Evolutionary conservation across 768 basidiomycete species (phyloP), one percentile per base, ranked within the genome.

Genomic region (Leccinum incarnatum): DNA sequence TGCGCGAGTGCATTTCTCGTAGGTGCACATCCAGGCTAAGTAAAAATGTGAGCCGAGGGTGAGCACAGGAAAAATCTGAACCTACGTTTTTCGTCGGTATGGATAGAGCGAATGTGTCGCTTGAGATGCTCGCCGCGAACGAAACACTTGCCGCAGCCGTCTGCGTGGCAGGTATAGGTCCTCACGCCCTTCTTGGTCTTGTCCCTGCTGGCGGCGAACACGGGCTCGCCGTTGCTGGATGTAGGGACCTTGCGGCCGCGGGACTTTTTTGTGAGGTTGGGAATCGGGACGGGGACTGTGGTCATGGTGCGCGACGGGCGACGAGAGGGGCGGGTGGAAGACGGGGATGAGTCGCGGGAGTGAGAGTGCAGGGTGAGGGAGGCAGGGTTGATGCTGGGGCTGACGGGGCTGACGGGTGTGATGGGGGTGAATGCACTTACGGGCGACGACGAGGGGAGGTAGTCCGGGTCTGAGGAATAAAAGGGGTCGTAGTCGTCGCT

Each of bases 21-120:
- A 79, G 2, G 83, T 81, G 72, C 92, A 66, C 25, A n/a, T 53
- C 54, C 67, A 64, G 8, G 75, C 76, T 77, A 61, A 2, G 15
- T 47, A 34, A 40, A 5, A 19, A 12, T 17, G 54, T 54, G 19
- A 54, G 51, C 27, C 25, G 27, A 34, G 14, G 7, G 23, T 15
- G 32, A 14, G 47, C 25, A 21, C 8, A 48, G 5, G 4, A 4
- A 4, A 25, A 15, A 1, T 8, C 9, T n/a, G 1, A 79, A 79
- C 90, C 73, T 64, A 93, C 91, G 88, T 78, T 89, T 91, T 66
- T 92, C 90, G 63, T 89, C 77, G 2, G 91, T 92, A 72, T 94
- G 91, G 51, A 94, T 87, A 55, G 85, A 86, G 58, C 87, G 73
- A 19, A 93, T 81, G 74, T 93, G 92, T 27, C 92, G 76, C 74